Conservation (phyloP, 768 basidiomycete species). For the Rhodotorula toruloides region DNA sequence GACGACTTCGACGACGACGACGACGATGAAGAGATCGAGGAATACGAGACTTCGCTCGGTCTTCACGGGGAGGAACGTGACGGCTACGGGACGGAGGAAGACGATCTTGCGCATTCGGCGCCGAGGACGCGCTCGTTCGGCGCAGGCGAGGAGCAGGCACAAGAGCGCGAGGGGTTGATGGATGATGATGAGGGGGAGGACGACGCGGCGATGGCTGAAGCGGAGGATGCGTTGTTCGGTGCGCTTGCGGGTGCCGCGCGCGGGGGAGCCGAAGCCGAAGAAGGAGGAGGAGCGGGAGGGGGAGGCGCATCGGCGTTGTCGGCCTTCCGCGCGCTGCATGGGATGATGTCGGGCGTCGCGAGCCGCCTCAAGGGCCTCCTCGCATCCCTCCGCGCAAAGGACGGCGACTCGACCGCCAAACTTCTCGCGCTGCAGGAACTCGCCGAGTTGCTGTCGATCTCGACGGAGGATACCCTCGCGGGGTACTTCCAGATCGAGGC, state of each 20-base stretch:
- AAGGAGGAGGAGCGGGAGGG: slow-evolving; percentile 20
- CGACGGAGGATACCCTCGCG: slow-evolving; percentile 92
- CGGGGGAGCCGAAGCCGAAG: background rate
- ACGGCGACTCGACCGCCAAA: slow-evolving; percentile 76
- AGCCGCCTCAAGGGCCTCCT: slow-evolving; percentile 84
- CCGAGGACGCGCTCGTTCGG: slow-evolving; percentile 19
- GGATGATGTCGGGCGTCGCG: slow-evolving; percentile 72
- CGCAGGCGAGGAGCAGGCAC: too few species aligned
- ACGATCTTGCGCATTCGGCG: slow-evolving; percentile 7
- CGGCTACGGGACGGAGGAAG: slow-evolving; percentile 22
- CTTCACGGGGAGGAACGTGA: slow-evolving; percentile 28
- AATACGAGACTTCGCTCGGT: slow-evolving; percentile 29
- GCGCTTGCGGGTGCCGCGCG: slow-evolving; percentile 27
- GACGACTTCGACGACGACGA: slow-evolving; percentile 3
- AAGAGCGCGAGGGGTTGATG: too few species aligned
- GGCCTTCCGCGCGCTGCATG: slow-evolving; percentile 43
- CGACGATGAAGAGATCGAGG: slow-evolving; percentile 33
- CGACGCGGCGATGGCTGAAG: slow-evolving; percentile 15
- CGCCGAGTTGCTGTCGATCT: slow-evolving; percentile 88
- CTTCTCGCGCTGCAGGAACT: slow-evolving; percentile 88
- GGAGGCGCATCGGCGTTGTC: background rate
- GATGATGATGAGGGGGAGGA: background rate
- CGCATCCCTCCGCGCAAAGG: slow-evolving; percentile 69
- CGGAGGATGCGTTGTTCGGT: slow-evolving; percentile 12
- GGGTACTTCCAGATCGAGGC: slow-evolving; percentile 92